These are phyloP conservation scores for Blastobotrys mokoenaii DNA, from an alignment of 805 yeast genomes.

Conservation along the genomic window DNA sequence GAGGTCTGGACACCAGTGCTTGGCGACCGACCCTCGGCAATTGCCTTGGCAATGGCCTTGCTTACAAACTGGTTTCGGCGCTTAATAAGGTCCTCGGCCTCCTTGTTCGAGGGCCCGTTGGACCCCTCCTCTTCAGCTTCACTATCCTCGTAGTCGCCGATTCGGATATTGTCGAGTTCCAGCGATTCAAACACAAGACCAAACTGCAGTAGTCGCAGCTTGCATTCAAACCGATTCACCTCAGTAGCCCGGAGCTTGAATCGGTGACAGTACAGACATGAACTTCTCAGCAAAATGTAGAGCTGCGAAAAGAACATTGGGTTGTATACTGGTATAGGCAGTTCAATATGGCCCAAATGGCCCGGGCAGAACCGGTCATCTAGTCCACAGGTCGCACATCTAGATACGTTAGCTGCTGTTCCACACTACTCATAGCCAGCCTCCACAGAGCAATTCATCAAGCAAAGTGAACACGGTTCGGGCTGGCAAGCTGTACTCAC, in stretches of 20 bases:
- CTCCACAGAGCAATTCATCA: no score
- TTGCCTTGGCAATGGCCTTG: slow-evolving; percentile 59
- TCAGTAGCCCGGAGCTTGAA: slow-evolving; percentile 66
- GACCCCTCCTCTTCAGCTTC: slow-evolving; percentile 26
- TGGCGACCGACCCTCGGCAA: slow-evolving; percentile 66
- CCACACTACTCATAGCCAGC: no score
- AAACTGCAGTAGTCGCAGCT: slow-evolving; percentile 72
- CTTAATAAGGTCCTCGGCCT: slow-evolving; percentile 38
- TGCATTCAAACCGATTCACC: slow-evolving; percentile 68
- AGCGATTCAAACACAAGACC: slow-evolving; percentile 77
- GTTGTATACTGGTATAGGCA: slow-evolving; percentile 92
- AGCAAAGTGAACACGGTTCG: neutral
- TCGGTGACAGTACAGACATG: slow-evolving; percentile 86
- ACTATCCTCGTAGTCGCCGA: slow-evolving; percentile 35
- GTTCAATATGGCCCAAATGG: slow-evolving; percentile 94
- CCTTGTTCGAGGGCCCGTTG: slow-evolving; percentile 12
- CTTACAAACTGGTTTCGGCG: slow-evolving; percentile 66
- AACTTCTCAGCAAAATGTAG: slow-evolving; percentile 71
- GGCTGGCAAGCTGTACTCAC: slow-evolving; percentile 14
- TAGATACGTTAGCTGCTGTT: slow-evolving; percentile 12
- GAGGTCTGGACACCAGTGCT: slow-evolving; percentile 70
- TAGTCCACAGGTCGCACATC: slow-evolving; percentile 90
- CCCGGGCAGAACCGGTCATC: slow-evolving; percentile 96
- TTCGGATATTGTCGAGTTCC: slow-evolving; percentile 56
- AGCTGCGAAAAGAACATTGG: slow-evolving; percentile 91